A percentile compares a stretch with the other conserved stretches of the same genome.
These are phyloP conservation scores for Colletotrichum theobromicola DNA, from an alignment of 2,329 filamentous ascomycete species.

Conservation along the genomic window DNA sequence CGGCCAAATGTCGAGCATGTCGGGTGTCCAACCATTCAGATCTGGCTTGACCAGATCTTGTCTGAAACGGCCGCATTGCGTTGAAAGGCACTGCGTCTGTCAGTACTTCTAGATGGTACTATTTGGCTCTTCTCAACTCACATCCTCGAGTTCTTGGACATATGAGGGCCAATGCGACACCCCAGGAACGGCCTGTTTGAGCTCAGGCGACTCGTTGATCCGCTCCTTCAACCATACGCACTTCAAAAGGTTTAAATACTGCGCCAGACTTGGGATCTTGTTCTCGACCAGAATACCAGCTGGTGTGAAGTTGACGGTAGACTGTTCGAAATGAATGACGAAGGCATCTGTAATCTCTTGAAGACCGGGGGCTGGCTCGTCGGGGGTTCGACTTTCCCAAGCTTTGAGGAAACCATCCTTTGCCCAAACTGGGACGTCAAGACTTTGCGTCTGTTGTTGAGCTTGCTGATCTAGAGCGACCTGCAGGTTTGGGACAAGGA, in stretches of 20 bases:
- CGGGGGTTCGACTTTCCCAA: neutral
- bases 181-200: constrained; percentile 7
- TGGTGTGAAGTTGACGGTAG: constrained; percentile 24
- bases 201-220: constrained; percentile 13
- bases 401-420: constrained; percentile 13
- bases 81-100: constrained; percentile 30
- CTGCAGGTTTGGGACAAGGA: constrained; percentile 24
- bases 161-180: constrained; percentile 42
- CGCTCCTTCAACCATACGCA: constrained; percentile 34
- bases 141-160: constrained; percentile 34
- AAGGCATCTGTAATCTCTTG: constrained; percentile 36
- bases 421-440: constrained; percentile 27
- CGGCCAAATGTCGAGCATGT: constrained; percentile 34
- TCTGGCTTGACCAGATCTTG: constrained; percentile 30
- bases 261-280: constrained; percentile 23
- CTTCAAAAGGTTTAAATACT: constrained; percentile 37
- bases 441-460: neutral
- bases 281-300: constrained; percentile 31
- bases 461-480: constrained; percentile 19
- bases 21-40: constrained; percentile 18
- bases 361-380: neutral
- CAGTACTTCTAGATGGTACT: neutral
- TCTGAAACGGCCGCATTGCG: constrained; percentile 28
- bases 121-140: constrained; percentile 19
- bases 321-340: constrained; percentile 31